phyloP scores from a whole-genome alignment of 2,329 filamentous ascomycete genomes.

The Aspergillus novofumigatus region DNA sequence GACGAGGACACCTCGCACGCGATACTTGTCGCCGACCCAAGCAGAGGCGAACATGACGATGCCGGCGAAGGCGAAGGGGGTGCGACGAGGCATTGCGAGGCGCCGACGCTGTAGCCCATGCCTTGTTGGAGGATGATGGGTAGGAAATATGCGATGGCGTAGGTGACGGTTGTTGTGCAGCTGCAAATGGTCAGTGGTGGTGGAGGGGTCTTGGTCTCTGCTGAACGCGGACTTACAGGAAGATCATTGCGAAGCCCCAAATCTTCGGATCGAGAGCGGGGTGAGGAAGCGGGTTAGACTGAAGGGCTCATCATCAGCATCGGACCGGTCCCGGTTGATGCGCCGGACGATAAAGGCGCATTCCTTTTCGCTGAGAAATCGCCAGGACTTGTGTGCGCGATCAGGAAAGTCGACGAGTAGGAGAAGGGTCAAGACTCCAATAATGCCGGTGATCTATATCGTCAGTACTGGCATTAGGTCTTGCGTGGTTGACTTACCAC shows the following conservation, averaged over 20 bases:
- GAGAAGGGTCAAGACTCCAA: constrained; percentile 27
- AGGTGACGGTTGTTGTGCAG: constrained; percentile 66
- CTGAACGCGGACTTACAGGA: constrained; percentile 40
- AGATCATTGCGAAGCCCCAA: constrained; percentile 52
- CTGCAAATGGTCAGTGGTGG: constrained; percentile 4
- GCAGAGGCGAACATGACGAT: constrained; percentile 58
- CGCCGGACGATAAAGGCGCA: constrained; percentile 48
- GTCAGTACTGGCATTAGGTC: background rate
- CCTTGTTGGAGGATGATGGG: constrained; percentile 64
- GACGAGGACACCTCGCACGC: constrained; percentile 62
- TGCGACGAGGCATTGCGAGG: constrained; percentile 66
- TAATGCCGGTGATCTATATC: constrained; percentile 22
- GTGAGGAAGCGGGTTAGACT: constrained; percentile 44
- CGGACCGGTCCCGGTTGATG: constrained; percentile 51
- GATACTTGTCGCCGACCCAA: constrained; percentile 65
- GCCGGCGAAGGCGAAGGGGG: constrained; percentile 63
- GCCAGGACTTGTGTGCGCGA: constrained; percentile 27
- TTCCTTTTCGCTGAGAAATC: constrained; percentile 37
- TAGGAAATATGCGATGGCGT: constrained; percentile 73
- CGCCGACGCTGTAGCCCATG: constrained; percentile 61
- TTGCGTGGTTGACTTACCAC: constrained; percentile 21
- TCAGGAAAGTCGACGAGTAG: constrained; percentile 40
- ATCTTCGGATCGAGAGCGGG: constrained; percentile 49
- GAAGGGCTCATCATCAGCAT: constrained; percentile 48
- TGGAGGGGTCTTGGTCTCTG: no score